phyloP scores from a whole-genome alignment of 1,284 basidiomycete species.

The Ceratobasidium sp. region DNA sequence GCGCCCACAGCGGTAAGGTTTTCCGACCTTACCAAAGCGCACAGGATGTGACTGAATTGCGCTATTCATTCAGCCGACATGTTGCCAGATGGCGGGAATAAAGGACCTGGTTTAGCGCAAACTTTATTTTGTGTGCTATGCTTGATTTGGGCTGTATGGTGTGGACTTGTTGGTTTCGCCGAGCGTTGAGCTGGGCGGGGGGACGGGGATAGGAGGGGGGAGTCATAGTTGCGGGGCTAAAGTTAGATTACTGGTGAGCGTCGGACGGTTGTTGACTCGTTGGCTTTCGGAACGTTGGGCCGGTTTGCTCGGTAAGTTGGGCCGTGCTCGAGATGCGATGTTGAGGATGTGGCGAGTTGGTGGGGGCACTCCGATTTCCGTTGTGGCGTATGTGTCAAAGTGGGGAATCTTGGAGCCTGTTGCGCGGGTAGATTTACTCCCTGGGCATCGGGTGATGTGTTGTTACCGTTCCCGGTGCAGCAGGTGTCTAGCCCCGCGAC shows the following conservation, averaged over 20 bases:
- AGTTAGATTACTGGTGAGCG: background rate
- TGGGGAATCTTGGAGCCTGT: too few relatives aligned
- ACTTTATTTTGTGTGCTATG: background rate
- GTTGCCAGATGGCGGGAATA: constrained; percentile 1
- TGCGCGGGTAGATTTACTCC: too few relatives aligned
- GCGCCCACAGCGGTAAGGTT: background rate
- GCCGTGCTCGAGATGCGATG: background rate
- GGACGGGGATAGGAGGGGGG: too few relatives aligned
- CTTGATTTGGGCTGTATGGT: background rate
- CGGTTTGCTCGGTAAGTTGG: background rate
- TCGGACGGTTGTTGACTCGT: background rate
- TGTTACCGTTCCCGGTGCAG: too few relatives aligned
- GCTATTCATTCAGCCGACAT: too few relatives aligned
- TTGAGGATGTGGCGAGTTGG: background rate
- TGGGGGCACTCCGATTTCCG: too few relatives aligned
- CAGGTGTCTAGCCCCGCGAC: too few relatives aligned
- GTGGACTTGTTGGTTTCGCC: background rate
- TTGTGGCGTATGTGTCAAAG: too few relatives aligned
- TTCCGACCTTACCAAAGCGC: background rate
- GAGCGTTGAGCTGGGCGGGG: too few relatives aligned
- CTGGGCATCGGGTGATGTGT: too few relatives aligned
- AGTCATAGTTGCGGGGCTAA: background rate
- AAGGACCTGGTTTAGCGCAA: background rate
- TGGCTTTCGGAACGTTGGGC: background rate
- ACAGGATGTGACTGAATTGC: background rate